Percentiles rank a stretch among this genome's conserved stretches.
These are phyloP conservation scores for Rhododendron ovatum DNA, from an alignment of 148 eudicot genomes.

Conservation along the genomic window DNA sequence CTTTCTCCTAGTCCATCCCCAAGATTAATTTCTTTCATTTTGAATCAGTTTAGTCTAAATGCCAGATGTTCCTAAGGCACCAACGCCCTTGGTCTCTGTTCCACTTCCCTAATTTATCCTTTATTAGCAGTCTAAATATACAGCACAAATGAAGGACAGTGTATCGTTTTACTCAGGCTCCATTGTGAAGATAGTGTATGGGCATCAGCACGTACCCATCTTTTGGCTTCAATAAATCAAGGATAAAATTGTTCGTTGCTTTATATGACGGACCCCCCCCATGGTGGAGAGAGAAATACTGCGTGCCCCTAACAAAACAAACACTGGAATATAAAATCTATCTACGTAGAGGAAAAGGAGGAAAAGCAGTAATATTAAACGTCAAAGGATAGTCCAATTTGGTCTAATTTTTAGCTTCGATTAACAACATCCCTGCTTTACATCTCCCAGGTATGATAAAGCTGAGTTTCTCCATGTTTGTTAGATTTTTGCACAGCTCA, in stretches of 20 bases:
- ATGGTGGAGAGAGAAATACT: constrained; percentile 53
- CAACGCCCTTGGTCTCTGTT: too few relatives aligned
- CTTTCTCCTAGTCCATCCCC: not conserved
- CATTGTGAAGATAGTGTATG: too few relatives aligned
- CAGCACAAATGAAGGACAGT: too few relatives aligned
- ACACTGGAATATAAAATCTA: not conserved
- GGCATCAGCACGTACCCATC: constrained; percentile 33
- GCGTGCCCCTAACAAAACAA: constrained; percentile 33
- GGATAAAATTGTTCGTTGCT: constrained; percentile 29
- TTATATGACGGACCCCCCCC: constrained; percentile 57
- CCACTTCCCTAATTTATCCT: too few relatives aligned
- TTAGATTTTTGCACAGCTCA: not conserved
- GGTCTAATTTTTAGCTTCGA: not conserved
- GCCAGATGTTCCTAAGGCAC: not conserved
- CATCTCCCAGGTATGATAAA: not conserved
- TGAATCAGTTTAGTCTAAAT: not conserved
- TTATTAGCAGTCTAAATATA: too few relatives aligned
- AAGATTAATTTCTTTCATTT: not conserved
- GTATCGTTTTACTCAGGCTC: too few relatives aligned
- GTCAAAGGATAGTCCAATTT: not conserved
- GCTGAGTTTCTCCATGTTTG: not conserved
- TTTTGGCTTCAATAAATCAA: constrained; percentile 45
- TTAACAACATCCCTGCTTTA: not conserved
- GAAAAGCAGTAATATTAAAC: not conserved
- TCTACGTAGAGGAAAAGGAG: not conserved